Evolutionary conservation across 805 yeast genomes (phyloP).

Genomic region (Wickerhamiella azyma): DNA sequence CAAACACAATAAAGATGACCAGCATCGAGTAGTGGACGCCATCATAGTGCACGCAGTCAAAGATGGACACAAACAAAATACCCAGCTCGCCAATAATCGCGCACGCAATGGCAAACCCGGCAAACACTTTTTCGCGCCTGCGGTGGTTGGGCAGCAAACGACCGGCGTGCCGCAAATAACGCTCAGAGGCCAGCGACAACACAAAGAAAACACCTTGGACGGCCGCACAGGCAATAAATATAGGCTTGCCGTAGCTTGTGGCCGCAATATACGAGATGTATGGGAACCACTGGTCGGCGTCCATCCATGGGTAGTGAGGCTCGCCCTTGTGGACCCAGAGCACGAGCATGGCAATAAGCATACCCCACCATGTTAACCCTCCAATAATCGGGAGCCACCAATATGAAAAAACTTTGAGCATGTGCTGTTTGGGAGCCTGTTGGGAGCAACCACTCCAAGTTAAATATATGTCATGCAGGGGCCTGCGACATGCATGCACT

Average conservation of each 20-base stretch:
- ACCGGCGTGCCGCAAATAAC: constrained; percentile 41
- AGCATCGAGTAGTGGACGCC: constrained; percentile 51
- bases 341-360: constrained; percentile 65
- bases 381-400: constrained; percentile 51
- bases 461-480: background rate
- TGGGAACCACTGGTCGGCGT: constrained; percentile 30
- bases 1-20: constrained; percentile 52
- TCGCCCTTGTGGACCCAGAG: constrained; percentile 75
- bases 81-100: constrained; percentile 57
- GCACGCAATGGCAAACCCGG: constrained; percentile 32
- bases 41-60: constrained; percentile 47
- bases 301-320: constrained; percentile 50
- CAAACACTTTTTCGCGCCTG: constrained; percentile 30
- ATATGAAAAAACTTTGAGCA: constrained; percentile 12
- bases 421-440: background rate
- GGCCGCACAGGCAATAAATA: constrained; percentile 67
- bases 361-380: constrained; percentile 73
- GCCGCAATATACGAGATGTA: constrained; percentile 85
- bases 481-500: background rate
- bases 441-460: background rate
- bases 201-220: constrained; percentile 65
- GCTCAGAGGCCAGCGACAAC: constrained; percentile 49
- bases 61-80: constrained; percentile 57
- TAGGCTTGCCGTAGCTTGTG: constrained; percentile 57
- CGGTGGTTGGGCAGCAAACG: constrained; percentile 41